Percentiles rank a stretch among this genome's conserved stretches.
Conservation (phyloP, 352 stramenopile genomes). For the Globisporangium nagaii region DNA sequence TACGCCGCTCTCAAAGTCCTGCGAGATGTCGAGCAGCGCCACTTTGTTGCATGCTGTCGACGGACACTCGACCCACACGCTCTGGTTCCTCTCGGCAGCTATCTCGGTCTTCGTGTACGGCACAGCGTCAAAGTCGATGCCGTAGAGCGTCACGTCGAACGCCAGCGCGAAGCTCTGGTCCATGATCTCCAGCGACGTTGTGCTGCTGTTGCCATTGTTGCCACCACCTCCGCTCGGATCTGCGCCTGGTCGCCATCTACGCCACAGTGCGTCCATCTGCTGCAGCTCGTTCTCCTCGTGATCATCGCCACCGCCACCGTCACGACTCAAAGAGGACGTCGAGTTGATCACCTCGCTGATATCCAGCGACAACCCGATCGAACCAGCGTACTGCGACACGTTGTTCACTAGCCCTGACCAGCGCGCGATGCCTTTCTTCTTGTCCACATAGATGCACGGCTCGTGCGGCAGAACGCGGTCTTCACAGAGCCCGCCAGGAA, state of each 20-base stretch:
- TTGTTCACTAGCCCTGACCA: conserved; percentile 72
- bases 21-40: conserved; percentile 64
- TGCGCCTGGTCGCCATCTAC: conserved; percentile 18
- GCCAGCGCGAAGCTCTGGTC: conserved; percentile 55
- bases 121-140: conserved; percentile 34
- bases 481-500: conserved; percentile 54
- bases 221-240: background rate
- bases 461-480: conserved; percentile 10
- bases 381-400: conserved; percentile 60
- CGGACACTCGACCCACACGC: conserved; percentile 66
- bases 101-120: conserved; percentile 43
- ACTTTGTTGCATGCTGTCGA: conserved; percentile 35
- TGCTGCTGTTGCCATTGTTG: background rate
- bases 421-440: conserved; percentile 29
- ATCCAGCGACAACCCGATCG: conserved; percentile 52
- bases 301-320: background rate
- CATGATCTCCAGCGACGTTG: conserved; percentile 15
- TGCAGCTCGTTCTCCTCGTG: conserved; percentile 18
- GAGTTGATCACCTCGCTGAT: conserved; percentile 43
- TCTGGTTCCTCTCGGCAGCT: conserved; percentile 64
- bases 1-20: conserved; percentile 56
- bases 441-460: conserved; percentile 74
- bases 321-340: conserved; percentile 11
- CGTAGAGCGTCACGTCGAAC: conserved; percentile 70
- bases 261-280: conserved; percentile 19